A percentile compares a stretch with the other conserved stretches of the same genome.
phyloP scores from a whole-genome alignment of 2,329 filamentous ascomycete species.

The Aureobasidium lini region DNA sequence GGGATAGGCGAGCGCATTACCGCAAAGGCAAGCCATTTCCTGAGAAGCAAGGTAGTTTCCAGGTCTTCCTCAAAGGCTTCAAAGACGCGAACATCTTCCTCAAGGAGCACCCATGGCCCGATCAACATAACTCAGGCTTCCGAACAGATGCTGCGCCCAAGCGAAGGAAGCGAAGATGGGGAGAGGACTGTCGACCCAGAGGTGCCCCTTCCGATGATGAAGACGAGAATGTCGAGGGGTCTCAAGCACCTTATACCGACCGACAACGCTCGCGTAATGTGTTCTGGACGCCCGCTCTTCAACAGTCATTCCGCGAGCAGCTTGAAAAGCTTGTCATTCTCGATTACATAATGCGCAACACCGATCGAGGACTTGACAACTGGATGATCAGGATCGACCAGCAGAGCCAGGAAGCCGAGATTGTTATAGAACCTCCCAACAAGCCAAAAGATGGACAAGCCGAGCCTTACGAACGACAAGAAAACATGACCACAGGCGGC shows the following conservation, averaged over 20 bases:
- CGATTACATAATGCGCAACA: conserved; percentile 99
- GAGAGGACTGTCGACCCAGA: conserved; percentile 67
- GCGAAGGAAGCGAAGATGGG: conserved; percentile 64
- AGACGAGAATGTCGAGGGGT: conserved; percentile 28
- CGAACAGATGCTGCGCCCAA: conserved; percentile 59
- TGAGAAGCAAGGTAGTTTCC: conserved; percentile 88
- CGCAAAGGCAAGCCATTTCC: conserved; percentile 81
- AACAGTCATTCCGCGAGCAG: conserved; percentile 89
- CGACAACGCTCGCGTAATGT: conserved; percentile 44
- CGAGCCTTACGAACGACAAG: conserved; percentile 47
- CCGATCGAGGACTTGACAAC: conserved; percentile 90
- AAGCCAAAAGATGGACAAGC: conserved; percentile 34
- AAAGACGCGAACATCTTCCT: conserved; percentile 96
- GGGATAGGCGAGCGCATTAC: conserved; percentile 83
- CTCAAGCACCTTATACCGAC: conserved; percentile 16
- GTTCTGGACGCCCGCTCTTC: conserved; percentile 79
- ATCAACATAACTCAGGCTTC: conserved; percentile 67
- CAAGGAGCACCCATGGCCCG: conserved; percentile 92
- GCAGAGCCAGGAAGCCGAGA: conserved; percentile 71
- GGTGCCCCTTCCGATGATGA: conserved; percentile 51
- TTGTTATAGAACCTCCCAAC: conserved; percentile 77
- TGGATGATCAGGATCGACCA: conserved; percentile 99
- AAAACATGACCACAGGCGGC: conserved; percentile 72
- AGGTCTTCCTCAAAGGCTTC: conserved; percentile 93
- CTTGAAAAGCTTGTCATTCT: conserved; percentile 94